phyloP scores from a whole-genome alignment of 2,329 filamentous ascomycete genomes.

The Sclerotinia nivalis region DNA sequence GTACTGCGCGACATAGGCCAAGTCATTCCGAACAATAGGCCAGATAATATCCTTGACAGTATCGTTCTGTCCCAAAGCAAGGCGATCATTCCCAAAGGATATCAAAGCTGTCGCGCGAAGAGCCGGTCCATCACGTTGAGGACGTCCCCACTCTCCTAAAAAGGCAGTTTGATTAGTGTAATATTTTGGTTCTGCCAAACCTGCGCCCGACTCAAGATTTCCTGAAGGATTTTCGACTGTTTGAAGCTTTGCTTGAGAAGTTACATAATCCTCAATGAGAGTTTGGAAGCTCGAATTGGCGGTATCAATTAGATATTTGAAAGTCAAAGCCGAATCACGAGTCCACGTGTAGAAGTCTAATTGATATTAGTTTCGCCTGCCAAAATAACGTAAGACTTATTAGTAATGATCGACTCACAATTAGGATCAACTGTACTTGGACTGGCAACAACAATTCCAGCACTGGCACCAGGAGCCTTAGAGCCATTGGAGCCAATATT shows the following conservation, averaged over 20 bases:
- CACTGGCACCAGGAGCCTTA: slow-evolving; percentile 48
- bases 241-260: slow-evolving; percentile 60
- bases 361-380: slow-evolving; percentile 22
- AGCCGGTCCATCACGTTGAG: slow-evolving; percentile 78
- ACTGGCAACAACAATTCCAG: slow-evolving; percentile 56
- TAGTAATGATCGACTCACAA: slow-evolving; percentile 46
- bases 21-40: slow-evolving; percentile 74
- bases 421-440: slow-evolving; percentile 54
- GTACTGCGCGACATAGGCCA: slow-evolving; percentile 72
- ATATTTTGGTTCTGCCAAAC: slow-evolving; percentile 73
- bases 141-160: slow-evolving; percentile 60
- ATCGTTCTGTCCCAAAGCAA: slow-evolving; percentile 56
- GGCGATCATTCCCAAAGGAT: slow-evolving; percentile 69
- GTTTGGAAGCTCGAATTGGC: slow-evolving; percentile 53
- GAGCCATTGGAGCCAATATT: slow-evolving; percentile 57
- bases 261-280: slow-evolving; percentile 66
- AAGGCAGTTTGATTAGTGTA: slow-evolving; percentile 63
- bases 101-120: slow-evolving; percentile 73
- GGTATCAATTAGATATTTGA: slow-evolving; percentile 67
- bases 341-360: slow-evolving; percentile 78
- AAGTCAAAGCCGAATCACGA: slow-evolving; percentile 69
- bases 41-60: slow-evolving; percentile 57
- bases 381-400: too few species aligned
- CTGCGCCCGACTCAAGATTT: slow-evolving; percentile 46
- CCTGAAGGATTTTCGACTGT: slow-evolving; percentile 56